Base-by-base conservation (phyloP, 768 basidiomycete species). In the Lentinus brumalis region DNA sequence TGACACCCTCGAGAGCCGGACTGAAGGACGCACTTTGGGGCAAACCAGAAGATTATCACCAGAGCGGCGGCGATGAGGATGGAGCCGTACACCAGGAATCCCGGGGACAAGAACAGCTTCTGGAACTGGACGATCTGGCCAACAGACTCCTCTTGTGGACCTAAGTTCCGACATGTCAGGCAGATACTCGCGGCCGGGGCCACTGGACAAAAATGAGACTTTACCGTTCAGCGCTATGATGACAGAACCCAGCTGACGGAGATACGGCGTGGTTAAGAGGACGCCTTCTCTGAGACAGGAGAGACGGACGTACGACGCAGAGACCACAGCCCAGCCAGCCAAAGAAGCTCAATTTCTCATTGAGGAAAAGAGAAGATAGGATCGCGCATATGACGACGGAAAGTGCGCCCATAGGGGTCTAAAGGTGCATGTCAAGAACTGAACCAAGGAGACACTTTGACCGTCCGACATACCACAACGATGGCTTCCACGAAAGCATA, bases 321-420 rank as follows among this genome's bases (percentile, higher is more conserved):
- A 98, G 83, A 15, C 78, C 84, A 74, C 95, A 97, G 18, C 95
- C 96, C 63, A 98, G 80, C 95, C 96, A 98, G 51, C 97, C 96
- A 71, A 99, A 98, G 75, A 98, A 93, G 39, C 88, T 91, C 46
- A 99, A 83, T 56, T 81, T 92, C 74, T 98, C 96, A 50, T 96
- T 87, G 68, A 99, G 88, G 78, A 98, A 92, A 65, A 96, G 80
- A 32, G 93, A 95, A 7, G 96, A 96, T 16, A 98, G 78, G 38
- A 96, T 90, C 52, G 96, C 95, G 73, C 89, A 96, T 64, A 98
- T 81, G 65, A 99, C 97, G 66, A 99, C 97, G 18, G 94, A 95
- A 56, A 99, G 84, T 8, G 96, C 95, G 44, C 96, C 96, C 67
- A 99, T 84, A 3, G 96, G 97, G 41, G 96, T 98, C 87, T 91